Evolutionary conservation across 352 stramenopile species (phyloP).

Genomic region (Pythium pyrilobum): DNA sequence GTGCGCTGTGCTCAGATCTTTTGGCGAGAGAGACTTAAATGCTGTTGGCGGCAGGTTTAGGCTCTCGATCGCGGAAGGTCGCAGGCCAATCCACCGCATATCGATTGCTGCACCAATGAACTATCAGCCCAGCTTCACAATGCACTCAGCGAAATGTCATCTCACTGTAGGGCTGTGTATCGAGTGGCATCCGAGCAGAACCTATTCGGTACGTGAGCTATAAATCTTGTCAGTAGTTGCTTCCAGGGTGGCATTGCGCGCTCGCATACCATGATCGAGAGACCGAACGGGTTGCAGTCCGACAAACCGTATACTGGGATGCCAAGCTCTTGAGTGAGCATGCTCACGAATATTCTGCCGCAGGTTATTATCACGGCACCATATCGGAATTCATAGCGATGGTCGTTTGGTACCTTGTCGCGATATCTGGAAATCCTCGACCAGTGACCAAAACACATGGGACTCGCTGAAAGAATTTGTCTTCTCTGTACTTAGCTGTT

Average conservation of each 20-base stretch:
- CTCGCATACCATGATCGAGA: slow-evolving; percentile 83
- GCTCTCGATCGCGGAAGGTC: slow-evolving; percentile 65
- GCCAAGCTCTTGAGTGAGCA: slow-evolving; percentile 58
- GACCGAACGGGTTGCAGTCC: slow-evolving; percentile 94
- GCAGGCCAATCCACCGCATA: slow-evolving; percentile 91
- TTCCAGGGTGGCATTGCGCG: no score
- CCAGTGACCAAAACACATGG: slow-evolving; percentile 93
- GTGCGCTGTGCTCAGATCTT: slow-evolving; percentile 40
- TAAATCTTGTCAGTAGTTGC: not conserved
- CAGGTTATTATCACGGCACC: no score
- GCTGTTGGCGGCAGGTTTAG: slow-evolving; percentile 45
- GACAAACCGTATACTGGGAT: slow-evolving; percentile 90
- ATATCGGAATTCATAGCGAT: not conserved
- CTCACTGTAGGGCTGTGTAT: slow-evolving; percentile 55
- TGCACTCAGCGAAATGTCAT: not conserved
- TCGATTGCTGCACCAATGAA: slow-evolving; percentile 37
- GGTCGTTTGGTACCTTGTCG: slow-evolving; percentile 55
- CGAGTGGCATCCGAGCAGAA: slow-evolving; percentile 78
- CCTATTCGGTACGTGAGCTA: slow-evolving; percentile 89
- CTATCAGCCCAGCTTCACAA: not conserved
- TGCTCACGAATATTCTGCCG: slow-evolving; percentile 75
- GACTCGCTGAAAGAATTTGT: slow-evolving; percentile 80
- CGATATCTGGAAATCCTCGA: slow-evolving; percentile 93
- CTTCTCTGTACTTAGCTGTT: slow-evolving; percentile 38
- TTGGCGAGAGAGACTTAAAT: slow-evolving; percentile 52